Evolutionary conservation across 371 early-diverging fungal species (phyloP), one percentile per base, ranked within the genome.

Genomic region (Actinomortierella wolfii): DNA sequence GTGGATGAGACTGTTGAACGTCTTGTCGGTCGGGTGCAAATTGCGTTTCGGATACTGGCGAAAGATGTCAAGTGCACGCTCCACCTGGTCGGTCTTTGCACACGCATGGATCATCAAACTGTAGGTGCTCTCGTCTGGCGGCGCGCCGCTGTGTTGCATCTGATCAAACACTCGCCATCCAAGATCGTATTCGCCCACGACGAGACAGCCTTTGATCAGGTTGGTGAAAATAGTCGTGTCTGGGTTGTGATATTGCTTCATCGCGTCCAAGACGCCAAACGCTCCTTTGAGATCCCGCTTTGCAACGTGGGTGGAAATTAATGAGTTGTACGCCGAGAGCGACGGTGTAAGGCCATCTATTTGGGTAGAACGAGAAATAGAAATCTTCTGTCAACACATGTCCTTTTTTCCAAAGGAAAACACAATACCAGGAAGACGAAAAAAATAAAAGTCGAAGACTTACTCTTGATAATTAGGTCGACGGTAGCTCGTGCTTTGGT

Each of bases 111-210:
- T 89, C 97, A 97, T 97, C 23, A 94, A 71, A 14, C 89, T 86
- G 59, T 90, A 96, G 4, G 88, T 81, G 0, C 87, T 86, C 57
- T 89, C 89, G 65, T 93, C 92, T 0, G 95, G 92, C 49, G 85
- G 81, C 41, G 86, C 86, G 24, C 91, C 85, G 26, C 93, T 88
- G 28, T 84, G 79, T 49, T 92, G 86, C 93, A 97, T 89, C 57
- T 92, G 81, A 67, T 95, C 90, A 81, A 94, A 97, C n/a, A 91
- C 82, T 28, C 83, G 83, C 97, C 97, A 97, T 9, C 96, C 96
- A 2, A 90, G 85, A 17, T 86, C 76, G 13, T 86, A 73, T 48
- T 93, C 85, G 18, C 82, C 78, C 11, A 81, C 70, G 43, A 86
- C 79, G n/a, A 94, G 61, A 58, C 94, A 97, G 21, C 94, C 93